Percentiles rank a stretch among this genome's conserved stretches.
Evolutionary conservation across 768 basidiomycete species (phyloP).

Genomic region (Kwoniella bestiolae): DNA sequence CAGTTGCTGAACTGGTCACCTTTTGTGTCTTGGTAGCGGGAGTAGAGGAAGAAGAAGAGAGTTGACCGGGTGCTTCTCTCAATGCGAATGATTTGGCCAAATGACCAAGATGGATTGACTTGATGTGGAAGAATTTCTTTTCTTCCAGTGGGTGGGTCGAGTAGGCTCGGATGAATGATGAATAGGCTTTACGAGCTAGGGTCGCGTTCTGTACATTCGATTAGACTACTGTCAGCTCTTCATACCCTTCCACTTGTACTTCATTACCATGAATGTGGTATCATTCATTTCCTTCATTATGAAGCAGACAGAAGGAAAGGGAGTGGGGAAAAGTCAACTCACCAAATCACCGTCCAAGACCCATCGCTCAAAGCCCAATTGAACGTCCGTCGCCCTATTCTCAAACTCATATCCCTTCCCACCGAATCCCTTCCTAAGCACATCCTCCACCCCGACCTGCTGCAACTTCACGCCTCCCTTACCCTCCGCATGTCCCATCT

Average conservation of each 20-base stretch:
- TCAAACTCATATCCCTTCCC: conserved; percentile 81
- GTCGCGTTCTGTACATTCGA: conserved; percentile 75
- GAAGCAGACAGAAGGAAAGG: conserved; percentile 4
- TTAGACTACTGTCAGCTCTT: too few species aligned
- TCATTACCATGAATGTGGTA: too few species aligned
- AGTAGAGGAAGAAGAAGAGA: conserved; percentile 30
- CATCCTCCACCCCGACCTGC: conserved; percentile 68
- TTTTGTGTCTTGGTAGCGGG: conserved; percentile 25
- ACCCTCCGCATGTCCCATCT: conserved; percentile 68
- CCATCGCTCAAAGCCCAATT: conserved; percentile 94
- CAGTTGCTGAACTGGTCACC: conserved; percentile 17
- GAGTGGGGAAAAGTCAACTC: conserved; percentile 39
- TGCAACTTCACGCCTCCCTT: conserved; percentile 61
- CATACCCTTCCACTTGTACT: too few species aligned
- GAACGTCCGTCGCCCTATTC: conserved; percentile 89
- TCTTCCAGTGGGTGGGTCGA: conserved; percentile 94
- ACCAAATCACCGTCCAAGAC: conserved; percentile 75
- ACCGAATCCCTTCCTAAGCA: conserved; percentile 82
- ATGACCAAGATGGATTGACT: conserved; percentile 91
- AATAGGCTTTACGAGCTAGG: conserved; percentile 80
- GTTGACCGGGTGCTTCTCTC: conserved; percentile 51
- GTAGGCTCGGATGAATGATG: conserved; percentile 93
- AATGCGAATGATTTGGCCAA: conserved; percentile 57
- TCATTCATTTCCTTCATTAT: too few species aligned
- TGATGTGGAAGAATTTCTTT: conserved; percentile 95